Evolutionary conservation across 805 yeast genomes (phyloP), one percentile per base, ranked within the genome.

Genomic region (Pichia gijzeniarum): DNA sequence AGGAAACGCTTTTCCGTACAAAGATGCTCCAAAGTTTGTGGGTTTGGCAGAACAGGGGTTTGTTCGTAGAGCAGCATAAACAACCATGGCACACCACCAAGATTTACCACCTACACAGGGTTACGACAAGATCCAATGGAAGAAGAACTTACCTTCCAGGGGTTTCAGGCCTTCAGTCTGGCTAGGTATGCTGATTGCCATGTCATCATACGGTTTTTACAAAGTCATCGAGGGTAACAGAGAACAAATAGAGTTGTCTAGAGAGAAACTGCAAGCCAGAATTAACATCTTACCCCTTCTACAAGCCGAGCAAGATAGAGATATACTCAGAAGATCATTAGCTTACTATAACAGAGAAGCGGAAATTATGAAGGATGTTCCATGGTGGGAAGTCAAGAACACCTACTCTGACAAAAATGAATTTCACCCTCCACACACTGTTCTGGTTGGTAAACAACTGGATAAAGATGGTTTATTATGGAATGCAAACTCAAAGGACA

Each of bases 81-180:
- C 16, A 18, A 28, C 5, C 17, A 57, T 51, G 65, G 65, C 60
- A 12, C 60, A 57, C 35, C 60, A 57, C 33, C 95, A 87, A 73
- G 95, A 87, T 60, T 69, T 87, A 60, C 95, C 95, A 59, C 95
- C 95, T 47, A 71, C 77, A 56, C 87, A 85, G 47, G 95, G 95
- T 50, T 86, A 87, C 59, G 89, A 83, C 52, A 83, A 85, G 37
- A 77, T 87, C 49, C 95, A 86, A 69, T 87, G 95, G 95, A 83
- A 82, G 68, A 77, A 95, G 62, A 82, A 86, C 64, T 67, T 87
- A 40, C 95, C 95, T 20, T 69, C 91, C 2, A 73, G 95, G 54
- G 95, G 95, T 2, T 86, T 86, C 69, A 71, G 91, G 47, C 93
- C 95, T 14, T 68, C 78, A 36, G 71, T 85, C 37, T 86, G 82